Evolutionary conservation across 1,139 yeast genomes (phyloP).

Genomic region (Magnusiomyces tetraspermus): DNA sequence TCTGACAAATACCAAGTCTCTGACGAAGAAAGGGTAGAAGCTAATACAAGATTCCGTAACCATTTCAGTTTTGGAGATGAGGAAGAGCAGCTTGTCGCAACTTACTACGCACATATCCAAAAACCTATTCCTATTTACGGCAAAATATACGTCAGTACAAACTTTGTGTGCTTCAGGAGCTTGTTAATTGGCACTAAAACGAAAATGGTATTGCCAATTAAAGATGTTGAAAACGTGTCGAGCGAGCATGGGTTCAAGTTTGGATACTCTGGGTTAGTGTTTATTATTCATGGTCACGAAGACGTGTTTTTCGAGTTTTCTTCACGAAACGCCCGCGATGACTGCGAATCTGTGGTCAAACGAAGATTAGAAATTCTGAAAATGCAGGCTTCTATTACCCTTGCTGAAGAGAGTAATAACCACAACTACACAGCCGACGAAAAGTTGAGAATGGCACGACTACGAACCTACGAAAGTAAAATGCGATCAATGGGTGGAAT

Average conservation of each 20-base stretch:
- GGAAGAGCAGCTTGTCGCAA: slow-evolving; percentile 49
- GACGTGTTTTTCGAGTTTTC: slow-evolving; percentile 72
- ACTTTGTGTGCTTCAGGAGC: slow-evolving; percentile 66
- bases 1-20: slow-evolving; percentile 39
- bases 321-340: slow-evolving; percentile 57
- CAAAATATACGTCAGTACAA: slow-evolving; percentile 60
- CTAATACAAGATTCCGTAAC: slow-evolving; percentile 47
- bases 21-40: slow-evolving; percentile 36
- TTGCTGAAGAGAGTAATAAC: neutral
- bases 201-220: slow-evolving; percentile 72
- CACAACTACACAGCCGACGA: slow-evolving; percentile 4
- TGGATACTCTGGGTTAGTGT: slow-evolving; percentile 58
- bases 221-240: slow-evolving; percentile 58
- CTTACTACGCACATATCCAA: slow-evolving; percentile 63
- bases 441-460: slow-evolving; percentile 23
- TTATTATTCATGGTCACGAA: slow-evolving; percentile 64
- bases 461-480: slow-evolving; percentile 28
- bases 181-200: slow-evolving; percentile 70
- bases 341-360: slow-evolving; percentile 50
- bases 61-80: slow-evolving; percentile 56
- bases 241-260: slow-evolving; percentile 58
- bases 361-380: slow-evolving; percentile 41
- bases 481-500: neutral
- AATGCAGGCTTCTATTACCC: slow-evolving; percentile 6
- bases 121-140: slow-evolving; percentile 75